A percentile compares a stretch with the other conserved stretches of the same genome.
phyloP scores from a whole-genome alignment of 805 yeast genomes.

The Candida ovalis region DNA sequence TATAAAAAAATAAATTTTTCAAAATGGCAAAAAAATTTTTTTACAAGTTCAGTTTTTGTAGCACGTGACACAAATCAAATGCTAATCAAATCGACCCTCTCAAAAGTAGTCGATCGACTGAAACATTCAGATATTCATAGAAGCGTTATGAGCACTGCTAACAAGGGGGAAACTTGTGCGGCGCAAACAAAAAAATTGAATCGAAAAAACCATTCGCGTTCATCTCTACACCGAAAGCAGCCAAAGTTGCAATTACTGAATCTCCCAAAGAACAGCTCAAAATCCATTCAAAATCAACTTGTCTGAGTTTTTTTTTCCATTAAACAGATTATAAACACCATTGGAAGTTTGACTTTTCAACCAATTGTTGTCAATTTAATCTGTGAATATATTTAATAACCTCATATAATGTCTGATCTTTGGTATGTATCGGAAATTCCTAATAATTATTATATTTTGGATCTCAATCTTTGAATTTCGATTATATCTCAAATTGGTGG shows the following conservation, averaged over 20 bases:
- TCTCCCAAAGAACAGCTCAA: neutral
- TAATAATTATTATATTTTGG: neutral
- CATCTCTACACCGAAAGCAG: too few relatives aligned
- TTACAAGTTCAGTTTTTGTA: neutral
- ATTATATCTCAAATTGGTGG: neutral
- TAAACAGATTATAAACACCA: neutral
- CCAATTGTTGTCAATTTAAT: neutral
- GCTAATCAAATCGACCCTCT: neutral
- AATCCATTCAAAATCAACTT: neutral
- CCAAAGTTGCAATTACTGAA: neutral
- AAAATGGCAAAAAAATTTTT: neutral
- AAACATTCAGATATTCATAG: too few relatives aligned
- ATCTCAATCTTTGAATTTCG: neutral
- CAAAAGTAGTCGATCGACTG: neutral
- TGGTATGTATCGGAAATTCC: constrained; percentile 47
- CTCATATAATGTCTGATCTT: constrained; percentile 61
- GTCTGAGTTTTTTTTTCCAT: neutral
- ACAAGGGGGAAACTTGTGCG: too few relatives aligned
- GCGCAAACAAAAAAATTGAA: too few relatives aligned
- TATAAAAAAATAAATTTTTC: neutral
- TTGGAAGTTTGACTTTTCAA: neutral
- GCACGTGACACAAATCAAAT: neutral
- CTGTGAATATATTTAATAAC: neutral
- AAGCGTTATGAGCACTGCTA: neutral
- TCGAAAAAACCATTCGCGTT: too few relatives aligned